Evolutionary conservation across 768 basidiomycete genomes (phyloP).

Genomic region (Polyporus arcularius): DNA sequence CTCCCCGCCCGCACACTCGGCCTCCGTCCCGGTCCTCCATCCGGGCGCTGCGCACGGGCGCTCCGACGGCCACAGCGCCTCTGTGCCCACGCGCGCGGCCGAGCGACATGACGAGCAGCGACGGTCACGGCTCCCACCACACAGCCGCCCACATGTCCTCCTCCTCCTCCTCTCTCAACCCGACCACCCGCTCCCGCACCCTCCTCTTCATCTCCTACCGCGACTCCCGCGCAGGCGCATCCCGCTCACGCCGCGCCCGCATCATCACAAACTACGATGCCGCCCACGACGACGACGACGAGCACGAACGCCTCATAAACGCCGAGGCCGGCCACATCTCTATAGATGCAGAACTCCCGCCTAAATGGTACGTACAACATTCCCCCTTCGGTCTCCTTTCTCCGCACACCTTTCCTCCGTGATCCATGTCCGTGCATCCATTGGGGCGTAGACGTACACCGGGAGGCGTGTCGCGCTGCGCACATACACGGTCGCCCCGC

Average conservation of each 20-base stretch:
- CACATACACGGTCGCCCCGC: too few relatives aligned
- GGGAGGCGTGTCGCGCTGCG: too few relatives aligned
- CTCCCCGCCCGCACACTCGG: neutral
- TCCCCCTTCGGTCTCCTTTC: constrained; percentile 2
- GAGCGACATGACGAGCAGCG: constrained; percentile 6
- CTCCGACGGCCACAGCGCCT: constrained; percentile 14
- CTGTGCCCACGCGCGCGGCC: neutral
- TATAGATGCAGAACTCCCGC: constrained; percentile 68
- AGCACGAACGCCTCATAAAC: constrained; percentile 67
- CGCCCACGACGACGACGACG: constrained; percentile 52
- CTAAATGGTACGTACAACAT: constrained; percentile 67
- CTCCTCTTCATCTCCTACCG: constrained; percentile 93
- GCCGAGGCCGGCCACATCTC: constrained; percentile 50
- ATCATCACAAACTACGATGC: constrained; percentile 47
- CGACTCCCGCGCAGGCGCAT: constrained; percentile 64
- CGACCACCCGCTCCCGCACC: constrained; percentile 82
- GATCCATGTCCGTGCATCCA: constrained; percentile 1
- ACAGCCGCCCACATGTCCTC: constrained; percentile 33
- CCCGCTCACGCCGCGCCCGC: constrained; percentile 37
- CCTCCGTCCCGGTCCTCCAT: constrained; percentile 6
- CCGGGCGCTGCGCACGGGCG: constrained; percentile 5
- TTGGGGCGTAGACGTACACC: neutral
- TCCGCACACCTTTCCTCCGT: constrained; percentile 7
- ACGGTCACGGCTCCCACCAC: constrained; percentile 19
- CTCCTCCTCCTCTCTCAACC: constrained; percentile 36